These are phyloP conservation scores for Phragmites australis DNA, from an alignment of 176 grass and related monocot species.

Conservation along the genomic window DNA sequence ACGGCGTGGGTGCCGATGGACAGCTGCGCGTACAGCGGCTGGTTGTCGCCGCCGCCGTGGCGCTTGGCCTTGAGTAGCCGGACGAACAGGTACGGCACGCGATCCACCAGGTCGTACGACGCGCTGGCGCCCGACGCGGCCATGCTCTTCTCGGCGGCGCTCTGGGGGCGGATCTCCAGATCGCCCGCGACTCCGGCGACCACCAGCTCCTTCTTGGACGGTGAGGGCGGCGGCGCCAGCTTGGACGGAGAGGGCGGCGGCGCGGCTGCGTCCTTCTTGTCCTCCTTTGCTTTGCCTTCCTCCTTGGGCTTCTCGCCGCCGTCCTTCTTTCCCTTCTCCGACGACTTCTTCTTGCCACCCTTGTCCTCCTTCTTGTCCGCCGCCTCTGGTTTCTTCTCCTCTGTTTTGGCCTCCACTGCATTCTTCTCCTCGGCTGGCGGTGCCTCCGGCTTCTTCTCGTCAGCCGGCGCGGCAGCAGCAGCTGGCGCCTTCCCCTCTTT, in stretches of 20 bases:
- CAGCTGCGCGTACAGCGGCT: constrained; percentile 61
- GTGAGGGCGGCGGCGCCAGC: constrained; percentile 41
- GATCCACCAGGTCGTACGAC: constrained; percentile 83
- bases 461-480: constrained; percentile 5
- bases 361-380: constrained; percentile 46
- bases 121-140: constrained; percentile 38
- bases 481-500: constrained; percentile 26
- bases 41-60: constrained; percentile 28
- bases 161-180: constrained; percentile 67
- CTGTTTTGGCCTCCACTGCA: constrained; percentile 42
- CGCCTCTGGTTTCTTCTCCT: constrained; percentile 52
- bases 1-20: constrained; percentile 80
- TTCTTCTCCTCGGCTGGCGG: constrained; percentile 54
- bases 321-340: constrained; percentile 64
- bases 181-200: constrained; percentile 50
- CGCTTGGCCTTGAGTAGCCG: constrained; percentile 91
- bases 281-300: constrained; percentile 49
- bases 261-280: constrained; percentile 33
- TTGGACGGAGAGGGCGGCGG: constrained; percentile 40
- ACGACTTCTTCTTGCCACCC: constrained; percentile 50
- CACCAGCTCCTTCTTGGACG: constrained; percentile 59
- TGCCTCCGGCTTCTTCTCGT: constrained; percentile 43
- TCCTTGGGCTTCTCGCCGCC: constrained; percentile 55
- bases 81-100: constrained; percentile 86
- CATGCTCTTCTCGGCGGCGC: constrained; percentile 50